A percentile compares a stretch with the other conserved stretches of the same genome.
Conservation (phyloP, 148 eudicot genomes). For the Rhododendron molle region DNA sequence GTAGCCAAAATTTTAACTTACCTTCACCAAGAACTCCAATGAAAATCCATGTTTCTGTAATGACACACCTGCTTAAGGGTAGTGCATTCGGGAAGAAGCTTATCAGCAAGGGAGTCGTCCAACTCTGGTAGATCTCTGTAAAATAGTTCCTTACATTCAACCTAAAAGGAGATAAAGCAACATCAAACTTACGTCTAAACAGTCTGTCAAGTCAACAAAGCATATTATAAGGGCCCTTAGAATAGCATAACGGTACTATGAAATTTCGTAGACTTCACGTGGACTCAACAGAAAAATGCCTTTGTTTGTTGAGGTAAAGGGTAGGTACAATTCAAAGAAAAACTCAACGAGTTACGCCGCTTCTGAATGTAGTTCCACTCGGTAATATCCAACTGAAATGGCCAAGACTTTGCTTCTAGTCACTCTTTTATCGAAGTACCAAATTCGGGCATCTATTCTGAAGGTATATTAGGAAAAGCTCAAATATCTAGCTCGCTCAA, state of each 20-base stretch:
- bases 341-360: neutral
- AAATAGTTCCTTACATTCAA: slow-evolving; percentile 89
- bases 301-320: neutral
- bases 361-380: neutral
- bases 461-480: neutral
- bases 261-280: neutral
- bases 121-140: slow-evolving; percentile 82
- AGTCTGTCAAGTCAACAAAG: neutral
- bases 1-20: neutral
- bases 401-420: neutral
- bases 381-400: neutral
- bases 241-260: neutral
- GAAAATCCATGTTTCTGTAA: slow-evolving; percentile 11
- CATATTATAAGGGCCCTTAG: neutral
- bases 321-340: neutral
- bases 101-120: slow-evolving; percentile 76
- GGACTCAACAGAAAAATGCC: neutral
- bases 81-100: slow-evolving; percentile 73
- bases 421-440: neutral
- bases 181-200: neutral
- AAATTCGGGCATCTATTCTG: neutral
- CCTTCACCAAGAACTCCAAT: neutral
- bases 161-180: slow-evolving; percentile 33
- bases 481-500: neutral
- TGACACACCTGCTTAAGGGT: slow-evolving; percentile 64